Evolutionary conservation across 1,139 yeast genomes (phyloP).

Genomic region (Yamadazyma songkhlaensis): DNA sequence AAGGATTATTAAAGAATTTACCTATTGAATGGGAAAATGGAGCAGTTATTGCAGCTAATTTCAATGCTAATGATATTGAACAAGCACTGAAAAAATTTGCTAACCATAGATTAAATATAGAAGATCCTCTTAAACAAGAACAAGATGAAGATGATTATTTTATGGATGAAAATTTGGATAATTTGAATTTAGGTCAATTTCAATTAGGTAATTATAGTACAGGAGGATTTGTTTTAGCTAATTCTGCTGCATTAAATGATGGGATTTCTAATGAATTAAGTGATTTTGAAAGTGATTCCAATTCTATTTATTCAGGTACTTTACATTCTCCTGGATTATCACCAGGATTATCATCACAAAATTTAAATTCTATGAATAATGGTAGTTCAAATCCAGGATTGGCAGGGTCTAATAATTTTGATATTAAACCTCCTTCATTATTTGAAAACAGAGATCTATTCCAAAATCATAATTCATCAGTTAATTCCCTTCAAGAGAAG

Average conservation of each 20-base stretch:
- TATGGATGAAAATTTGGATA: constrained; percentile 3
- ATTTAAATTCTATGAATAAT: constrained; percentile 4
- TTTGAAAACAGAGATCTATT: constrained; percentile 9
- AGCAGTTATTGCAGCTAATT: constrained; percentile 39
- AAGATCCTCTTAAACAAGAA: neutral
- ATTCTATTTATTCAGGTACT: constrained; percentile 15
- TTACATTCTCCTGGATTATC: constrained; percentile 6
- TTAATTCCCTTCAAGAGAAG: constrained; percentile 26
- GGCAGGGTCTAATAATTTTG: constrained; percentile 7
- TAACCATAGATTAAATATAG: constrained; percentile 21
- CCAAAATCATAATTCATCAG: constrained; percentile 14
- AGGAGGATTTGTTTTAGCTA: constrained; percentile 21
- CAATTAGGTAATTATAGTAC: constrained; percentile 15
- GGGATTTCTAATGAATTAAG: constrained; percentile 18
- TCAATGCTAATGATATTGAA: constrained; percentile 20
- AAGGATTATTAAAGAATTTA: constrained; percentile 33
- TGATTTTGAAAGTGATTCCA: constrained; percentile 24
- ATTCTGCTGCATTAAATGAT: constrained; percentile 17
- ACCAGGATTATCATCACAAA: constrained; percentile 1
- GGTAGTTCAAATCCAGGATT: constrained; percentile 6
- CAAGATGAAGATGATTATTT: constrained; percentile 1
- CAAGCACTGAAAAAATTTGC: constrained; percentile 31
- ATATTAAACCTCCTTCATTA: constrained; percentile 12
- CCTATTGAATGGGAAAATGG: constrained; percentile 49
- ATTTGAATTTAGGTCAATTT: constrained; percentile 6